Base-by-base conservation (phyloP, 176 grass and related monocot genomes). In the Rhynchospora breviuscula region DNA sequence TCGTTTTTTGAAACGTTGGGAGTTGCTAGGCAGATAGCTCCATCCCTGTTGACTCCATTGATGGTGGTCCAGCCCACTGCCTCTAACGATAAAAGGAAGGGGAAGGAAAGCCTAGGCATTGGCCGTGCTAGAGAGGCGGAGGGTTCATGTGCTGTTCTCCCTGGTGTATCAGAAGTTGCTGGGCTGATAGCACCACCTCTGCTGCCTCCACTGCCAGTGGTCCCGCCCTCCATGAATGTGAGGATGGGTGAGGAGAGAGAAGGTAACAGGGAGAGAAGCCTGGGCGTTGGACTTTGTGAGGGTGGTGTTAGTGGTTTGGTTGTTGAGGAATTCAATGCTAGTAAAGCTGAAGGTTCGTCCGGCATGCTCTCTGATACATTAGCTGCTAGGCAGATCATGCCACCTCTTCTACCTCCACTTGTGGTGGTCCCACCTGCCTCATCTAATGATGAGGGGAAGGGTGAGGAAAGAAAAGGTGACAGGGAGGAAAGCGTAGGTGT, bases 1-100 rank as follows among this genome's bases (percentile, higher is more conserved):
- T 93, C 96, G 2, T 87, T 98, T 70, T 90, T 93, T 10, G 92
- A 87, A 9, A 86, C 93, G 0, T 79, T 81, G 12, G 90, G 87
- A 4, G 69, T 45, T 73, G 69, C n/a, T 73, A 10, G 9, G 44
- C n/a, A 73, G 45, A 73, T 73, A 48, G 19, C 8, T 4, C n/a
- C 19, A 49, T n/a, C 18, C 22, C 46, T 48, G 17, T 10, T 17
- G 9, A 5, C 67, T 70, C 40, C 15, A 70, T n/a, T 49, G n/a
- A 45, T 49, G 19, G n/a, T 23, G 18, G 69, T 49, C 45, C 69
- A 18, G 7, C 18, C 15, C 8, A 10, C 45, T 45, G 47, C n/a
- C n/a, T 23, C 19, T 1, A 54, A 17, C 12, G 12, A 76, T 15
- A 48, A 53, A 48, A 76, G 10, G 48, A 54, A 76, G 49, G 47